These are phyloP conservation scores for Corrigiola litoralis DNA, from an alignment of 179 eudicot genomes.

Conservation along the genomic window DNA sequence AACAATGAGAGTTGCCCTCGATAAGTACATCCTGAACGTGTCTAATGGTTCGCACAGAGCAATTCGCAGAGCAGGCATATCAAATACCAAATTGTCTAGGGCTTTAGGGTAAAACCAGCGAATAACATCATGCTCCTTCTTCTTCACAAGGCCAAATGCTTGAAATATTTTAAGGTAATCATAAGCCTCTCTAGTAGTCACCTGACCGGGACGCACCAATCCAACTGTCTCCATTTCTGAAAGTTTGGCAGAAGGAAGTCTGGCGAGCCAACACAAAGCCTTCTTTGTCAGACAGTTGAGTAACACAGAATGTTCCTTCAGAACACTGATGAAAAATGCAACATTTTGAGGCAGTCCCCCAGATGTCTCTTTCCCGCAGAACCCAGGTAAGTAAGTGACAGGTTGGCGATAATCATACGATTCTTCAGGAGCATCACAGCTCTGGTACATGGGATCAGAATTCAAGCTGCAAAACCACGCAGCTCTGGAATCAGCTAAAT, in stretches of 20 bases:
- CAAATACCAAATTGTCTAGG: conserved; percentile 56
- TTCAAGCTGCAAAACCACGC: conserved; percentile 99
- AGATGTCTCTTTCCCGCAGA: conserved; percentile 57
- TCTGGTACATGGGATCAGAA: conserved; percentile 53
- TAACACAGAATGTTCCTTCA: conserved; percentile 62
- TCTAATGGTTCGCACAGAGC: conserved; percentile 87
- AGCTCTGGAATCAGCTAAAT: conserved; percentile 35
- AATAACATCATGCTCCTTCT: conserved; percentile 42
- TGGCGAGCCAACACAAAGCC: conserved; percentile 86
- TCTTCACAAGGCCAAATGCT: conserved; percentile 78
- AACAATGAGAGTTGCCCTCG: conserved; percentile 86
- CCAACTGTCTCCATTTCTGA: conserved; percentile 75
- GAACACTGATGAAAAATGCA: conserved; percentile 66
- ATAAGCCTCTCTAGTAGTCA: conserved; percentile 38
- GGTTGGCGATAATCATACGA: conserved; percentile 51
- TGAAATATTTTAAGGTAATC: conserved; percentile 61
- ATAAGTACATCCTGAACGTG: conserved; percentile 67
- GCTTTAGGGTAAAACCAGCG: conserved; percentile 79
- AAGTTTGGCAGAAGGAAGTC: conserved; percentile 61
- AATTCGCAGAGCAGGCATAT: conserved; percentile 71
- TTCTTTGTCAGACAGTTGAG: conserved; percentile 59
- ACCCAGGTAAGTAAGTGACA: conserved; percentile 71
- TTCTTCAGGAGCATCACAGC: conserved; percentile 75
- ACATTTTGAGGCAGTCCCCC: conserved; percentile 72
- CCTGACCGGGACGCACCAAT: conserved; percentile 57